A percentile compares a stretch with the other conserved stretches of the same genome.
phyloP scores from a whole-genome alignment of 345 rosid genomes.

The Boechera retrofracta region DNA sequence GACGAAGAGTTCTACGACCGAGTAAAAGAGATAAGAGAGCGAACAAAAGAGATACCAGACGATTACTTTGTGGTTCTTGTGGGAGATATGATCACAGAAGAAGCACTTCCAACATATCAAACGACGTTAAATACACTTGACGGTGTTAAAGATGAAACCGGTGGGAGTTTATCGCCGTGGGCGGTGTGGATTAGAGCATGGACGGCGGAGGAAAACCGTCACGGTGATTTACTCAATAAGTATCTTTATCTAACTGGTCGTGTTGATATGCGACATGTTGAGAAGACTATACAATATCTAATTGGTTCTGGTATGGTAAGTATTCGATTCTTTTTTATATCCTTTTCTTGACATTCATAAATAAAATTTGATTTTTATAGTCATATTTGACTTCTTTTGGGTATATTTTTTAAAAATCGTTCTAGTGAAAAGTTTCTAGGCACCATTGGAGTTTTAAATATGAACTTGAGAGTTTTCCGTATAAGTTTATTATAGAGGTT shows the following conservation, averaged over 20 bases:
- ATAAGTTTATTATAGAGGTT: no score
- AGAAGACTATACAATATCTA: constrained; percentile 57
- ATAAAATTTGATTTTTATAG: neutral
- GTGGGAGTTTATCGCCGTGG: constrained; percentile 55
- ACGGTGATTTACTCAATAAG: constrained; percentile 66
- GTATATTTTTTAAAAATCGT: no score
- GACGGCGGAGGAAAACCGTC: constrained; percentile 73
- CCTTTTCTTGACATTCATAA: neutral
- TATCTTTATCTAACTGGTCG: constrained; percentile 64
- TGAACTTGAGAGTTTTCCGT: no score
- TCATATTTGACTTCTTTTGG: neutral
- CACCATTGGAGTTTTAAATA: no score
- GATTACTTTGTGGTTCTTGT: constrained; percentile 50
- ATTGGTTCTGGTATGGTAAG: constrained; percentile 51
- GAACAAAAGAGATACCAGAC: constrained; percentile 50
- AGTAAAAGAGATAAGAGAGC: constrained; percentile 53
- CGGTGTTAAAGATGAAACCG: constrained; percentile 46
- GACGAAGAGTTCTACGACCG: constrained; percentile 53
- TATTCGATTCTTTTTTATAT: neutral
- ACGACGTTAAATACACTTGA: constrained; percentile 80
- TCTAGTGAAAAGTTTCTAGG: no score
- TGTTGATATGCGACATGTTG: constrained; percentile 63
- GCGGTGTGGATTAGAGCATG: constrained; percentile 65
- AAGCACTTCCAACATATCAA: constrained; percentile 84
- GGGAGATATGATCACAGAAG: constrained; percentile 72